phyloP scores from a whole-genome alignment of 768 basidiomycete species.

The Boletus sp. region DNA sequence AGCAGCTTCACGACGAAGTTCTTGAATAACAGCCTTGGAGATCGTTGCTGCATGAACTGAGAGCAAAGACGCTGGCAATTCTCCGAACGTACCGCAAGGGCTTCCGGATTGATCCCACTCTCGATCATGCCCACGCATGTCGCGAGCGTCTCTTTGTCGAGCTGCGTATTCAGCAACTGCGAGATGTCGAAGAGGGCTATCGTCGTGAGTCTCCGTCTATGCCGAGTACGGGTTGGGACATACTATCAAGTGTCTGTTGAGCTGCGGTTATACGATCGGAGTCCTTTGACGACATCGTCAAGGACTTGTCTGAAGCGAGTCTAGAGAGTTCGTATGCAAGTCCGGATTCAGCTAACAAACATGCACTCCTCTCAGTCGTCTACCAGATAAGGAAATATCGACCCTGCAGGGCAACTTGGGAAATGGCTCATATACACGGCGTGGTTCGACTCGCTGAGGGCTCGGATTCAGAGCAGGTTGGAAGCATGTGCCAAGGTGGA shows the following conservation, averaged over 20 bases:
- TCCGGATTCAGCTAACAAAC: neutral
- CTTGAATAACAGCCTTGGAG: slow-evolving; percentile 75
- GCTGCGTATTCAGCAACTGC: slow-evolving; percentile 79
- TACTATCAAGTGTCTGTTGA: slow-evolving; percentile 69
- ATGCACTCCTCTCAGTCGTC: neutral
- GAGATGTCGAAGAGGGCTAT: slow-evolving; percentile 85
- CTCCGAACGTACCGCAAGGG: slow-evolving; percentile 66
- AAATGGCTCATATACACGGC: neutral
- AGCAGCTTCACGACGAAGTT: slow-evolving; percentile 70
- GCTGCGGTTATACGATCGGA: slow-evolving; percentile 60
- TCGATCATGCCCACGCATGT: slow-evolving; percentile 92
- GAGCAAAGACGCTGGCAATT: neutral
- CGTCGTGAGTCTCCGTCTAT: slow-evolving; percentile 6
- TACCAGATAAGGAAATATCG: slow-evolving; percentile 8
- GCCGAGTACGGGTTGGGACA: slow-evolving; percentile 26
- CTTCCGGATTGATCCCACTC: slow-evolving; percentile 88
- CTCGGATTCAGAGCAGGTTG: neutral
- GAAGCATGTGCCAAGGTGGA: neutral
- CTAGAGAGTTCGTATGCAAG: neutral
- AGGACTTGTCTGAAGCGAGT: neutral
- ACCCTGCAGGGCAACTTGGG: neutral
- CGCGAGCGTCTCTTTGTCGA: slow-evolving; percentile 89
- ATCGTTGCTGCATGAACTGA: slow-evolving; percentile 5
- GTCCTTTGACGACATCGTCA: slow-evolving; percentile 44
- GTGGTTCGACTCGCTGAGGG: neutral